phyloP scores from a whole-genome alignment of 2,329 filamentous ascomycete species.

The Arthroderma sp. region DNA sequence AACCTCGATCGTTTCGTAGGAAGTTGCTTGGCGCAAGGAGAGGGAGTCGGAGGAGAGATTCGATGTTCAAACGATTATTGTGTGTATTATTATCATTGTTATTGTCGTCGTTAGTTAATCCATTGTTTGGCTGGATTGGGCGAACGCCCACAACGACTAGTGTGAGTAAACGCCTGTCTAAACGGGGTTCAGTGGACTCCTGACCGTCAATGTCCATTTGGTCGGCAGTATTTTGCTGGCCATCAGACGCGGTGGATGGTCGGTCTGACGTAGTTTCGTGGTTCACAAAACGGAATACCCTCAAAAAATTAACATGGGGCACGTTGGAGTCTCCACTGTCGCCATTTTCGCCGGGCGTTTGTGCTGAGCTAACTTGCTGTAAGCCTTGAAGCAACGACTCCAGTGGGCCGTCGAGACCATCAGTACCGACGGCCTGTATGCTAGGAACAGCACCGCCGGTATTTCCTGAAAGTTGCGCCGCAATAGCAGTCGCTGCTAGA shows the following conservation, averaged over 20 bases:
- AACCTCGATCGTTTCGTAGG: constrained; percentile 28
- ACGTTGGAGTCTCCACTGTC: constrained; percentile 28
- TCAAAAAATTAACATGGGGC: constrained; percentile 52
- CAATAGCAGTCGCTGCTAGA: constrained; percentile 50
- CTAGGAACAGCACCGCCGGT: constrained; percentile 43
- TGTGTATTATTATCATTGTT: constrained; percentile 25
- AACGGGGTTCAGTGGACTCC: constrained; percentile 25
- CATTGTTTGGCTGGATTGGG: constrained; percentile 45
- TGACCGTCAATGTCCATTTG: constrained; percentile 28
- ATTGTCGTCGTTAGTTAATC: constrained; percentile 32
- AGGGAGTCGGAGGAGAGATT: constrained; percentile 34
- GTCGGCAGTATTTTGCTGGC: constrained; percentile 16
- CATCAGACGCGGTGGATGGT: constrained; percentile 14
- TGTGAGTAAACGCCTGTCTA: constrained; percentile 48
- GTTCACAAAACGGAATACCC: constrained; percentile 55
- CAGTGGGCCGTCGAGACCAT: constrained; percentile 48
- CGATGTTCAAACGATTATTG: constrained; percentile 11
- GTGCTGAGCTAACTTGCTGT: constrained; percentile 47
- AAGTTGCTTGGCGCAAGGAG: constrained; percentile 31
- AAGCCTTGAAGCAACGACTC: constrained; percentile 51
- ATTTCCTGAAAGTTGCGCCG: constrained; percentile 50
- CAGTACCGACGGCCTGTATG: constrained; percentile 40
- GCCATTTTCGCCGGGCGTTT: constrained; percentile 20
- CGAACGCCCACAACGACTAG: constrained; percentile 58
- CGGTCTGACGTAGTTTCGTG: constrained; percentile 24